A percentile compares a stretch with the other conserved stretches of the same genome.
Evolutionary conservation across 345 rosid genomes (phyloP).

Genomic region (Pistacia vera): DNA sequence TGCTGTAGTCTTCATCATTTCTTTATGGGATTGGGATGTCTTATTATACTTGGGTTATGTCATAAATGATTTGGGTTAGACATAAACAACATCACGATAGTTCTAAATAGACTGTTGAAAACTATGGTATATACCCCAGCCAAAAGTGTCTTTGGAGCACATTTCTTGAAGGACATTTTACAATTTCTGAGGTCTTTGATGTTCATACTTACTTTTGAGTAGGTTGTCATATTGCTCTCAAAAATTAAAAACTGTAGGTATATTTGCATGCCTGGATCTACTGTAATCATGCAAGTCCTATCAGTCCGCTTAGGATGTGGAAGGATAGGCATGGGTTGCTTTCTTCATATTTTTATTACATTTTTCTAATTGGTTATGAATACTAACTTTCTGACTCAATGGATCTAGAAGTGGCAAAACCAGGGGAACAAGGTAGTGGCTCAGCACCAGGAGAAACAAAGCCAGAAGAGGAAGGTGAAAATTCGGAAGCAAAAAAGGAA

Average conservation of each 20-base stretch:
- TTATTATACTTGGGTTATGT: background rate
- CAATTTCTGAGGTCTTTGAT: no score
- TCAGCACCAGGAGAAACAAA: slow-evolving; percentile 16
- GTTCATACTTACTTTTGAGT: background rate
- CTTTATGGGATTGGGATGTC: background rate
- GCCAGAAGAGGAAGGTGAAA: slow-evolving; percentile 18
- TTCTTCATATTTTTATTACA: background rate
- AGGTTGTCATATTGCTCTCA: background rate
- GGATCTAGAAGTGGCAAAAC: slow-evolving; percentile 28
- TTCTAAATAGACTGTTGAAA: background rate
- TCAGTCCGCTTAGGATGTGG: background rate
- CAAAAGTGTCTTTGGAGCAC: background rate
- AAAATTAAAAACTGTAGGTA: no score
- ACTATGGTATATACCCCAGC: background rate
- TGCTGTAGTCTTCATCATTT: background rate
- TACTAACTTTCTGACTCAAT: background rate
- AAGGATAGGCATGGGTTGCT: background rate
- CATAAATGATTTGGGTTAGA: background rate
- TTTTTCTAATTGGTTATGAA: background rate
- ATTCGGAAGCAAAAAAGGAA: slow-evolving; percentile 17
- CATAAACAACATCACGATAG: background rate
- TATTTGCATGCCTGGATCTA: background rate
- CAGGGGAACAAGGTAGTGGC: slow-evolving; percentile 9
- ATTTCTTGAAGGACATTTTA: background rate
- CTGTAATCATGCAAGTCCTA: background rate